Evolutionary conservation across 768 basidiomycete genomes (phyloP), one percentile per base, ranked within the genome.

Genomic region (Hydnomerulius pinastri): DNA sequence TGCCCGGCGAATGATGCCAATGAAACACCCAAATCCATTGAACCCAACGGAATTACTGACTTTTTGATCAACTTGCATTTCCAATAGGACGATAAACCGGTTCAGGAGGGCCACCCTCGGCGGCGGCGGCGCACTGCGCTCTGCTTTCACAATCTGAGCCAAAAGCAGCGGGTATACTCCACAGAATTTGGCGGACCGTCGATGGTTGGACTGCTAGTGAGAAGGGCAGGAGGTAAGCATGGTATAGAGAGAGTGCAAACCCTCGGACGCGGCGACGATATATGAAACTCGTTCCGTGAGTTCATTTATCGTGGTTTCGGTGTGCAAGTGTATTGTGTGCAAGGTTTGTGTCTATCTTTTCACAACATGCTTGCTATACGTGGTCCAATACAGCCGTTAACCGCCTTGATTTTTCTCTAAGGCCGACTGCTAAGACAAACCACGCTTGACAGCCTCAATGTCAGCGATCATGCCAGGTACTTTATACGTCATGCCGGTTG

Each of bases 31-130:
- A 25, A 58, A 43, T 15, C 24, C 42, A 38, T 48, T n/a, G 29
- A 36, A 25, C 23, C 23, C 21, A 46, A 8, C 25, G 24, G 48
- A 38, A 50, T 39, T 17, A 39, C 38, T 42, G 28, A 28, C 30
- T 38, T 23, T 5, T 28, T 36, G 60, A 64, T 66, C 58, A 27
- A 43, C 48, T 54, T 41, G 29, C 56, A 55, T 58, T 66, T 58
- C 51, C 53, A 58, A 66, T 57, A 42, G 36, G 39, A 18, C 40
- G 42, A 37, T 40, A 39, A 46, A 44, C 53, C 53, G 23, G 43
- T 50, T 40, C 33, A 55, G 9, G 23, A 18, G 10, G 43, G 39
- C 21, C 37, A 20, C 32, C 35, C n/a, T n/a, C n/a, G n/a, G 21
- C 23, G 29, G 17, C 25, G 21, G 29, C 13, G 21, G 44, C 37